Evolutionary conservation across 129 eudicot genomes (phyloP).

Genomic region (Centrapalus pauciflorus): DNA sequence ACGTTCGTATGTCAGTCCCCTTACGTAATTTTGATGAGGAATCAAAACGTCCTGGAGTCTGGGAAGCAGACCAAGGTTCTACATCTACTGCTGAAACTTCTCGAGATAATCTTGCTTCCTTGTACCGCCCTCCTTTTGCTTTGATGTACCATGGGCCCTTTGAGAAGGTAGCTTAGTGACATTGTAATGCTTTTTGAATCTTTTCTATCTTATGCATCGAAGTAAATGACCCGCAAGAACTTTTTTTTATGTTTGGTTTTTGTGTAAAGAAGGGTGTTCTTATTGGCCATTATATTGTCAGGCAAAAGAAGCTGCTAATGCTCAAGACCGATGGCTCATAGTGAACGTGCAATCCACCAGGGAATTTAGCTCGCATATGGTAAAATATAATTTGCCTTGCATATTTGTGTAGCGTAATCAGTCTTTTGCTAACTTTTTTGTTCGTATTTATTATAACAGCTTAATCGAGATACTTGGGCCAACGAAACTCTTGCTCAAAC

Average conservation of each 20-base stretch:
- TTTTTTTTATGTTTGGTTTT: not conserved
- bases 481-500: conserved; percentile 83
- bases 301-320: conserved; percentile 77
- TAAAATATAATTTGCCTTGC: conserved; percentile 8
- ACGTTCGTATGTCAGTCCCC: conserved; percentile 57
- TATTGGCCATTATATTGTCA: conserved; percentile 15
- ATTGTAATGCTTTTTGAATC: not conserved
- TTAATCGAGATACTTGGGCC: conserved; percentile 92
- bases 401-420: not conserved
- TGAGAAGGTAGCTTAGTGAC: conserved; percentile 64
- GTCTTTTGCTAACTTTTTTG: conserved; percentile 5
- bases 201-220: no score
- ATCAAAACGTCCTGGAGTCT: conserved; percentile 58
- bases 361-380: conserved; percentile 90
- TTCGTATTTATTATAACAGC: conserved; percentile 42
- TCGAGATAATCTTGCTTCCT: conserved; percentile 79
- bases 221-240: no score
- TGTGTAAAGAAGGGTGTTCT: not conserved
- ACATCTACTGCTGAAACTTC: conserved; percentile 43
- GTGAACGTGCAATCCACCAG: conserved; percentile 70
- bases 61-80: conserved; percentile 69
- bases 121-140: conserved; percentile 76
- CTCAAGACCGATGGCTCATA: conserved; percentile 73
- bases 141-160: conserved; percentile 76
- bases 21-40: conserved; percentile 86